Conservation (phyloP, 2,329 filamentous ascomycete species). For the Monascus ruber region DNA sequence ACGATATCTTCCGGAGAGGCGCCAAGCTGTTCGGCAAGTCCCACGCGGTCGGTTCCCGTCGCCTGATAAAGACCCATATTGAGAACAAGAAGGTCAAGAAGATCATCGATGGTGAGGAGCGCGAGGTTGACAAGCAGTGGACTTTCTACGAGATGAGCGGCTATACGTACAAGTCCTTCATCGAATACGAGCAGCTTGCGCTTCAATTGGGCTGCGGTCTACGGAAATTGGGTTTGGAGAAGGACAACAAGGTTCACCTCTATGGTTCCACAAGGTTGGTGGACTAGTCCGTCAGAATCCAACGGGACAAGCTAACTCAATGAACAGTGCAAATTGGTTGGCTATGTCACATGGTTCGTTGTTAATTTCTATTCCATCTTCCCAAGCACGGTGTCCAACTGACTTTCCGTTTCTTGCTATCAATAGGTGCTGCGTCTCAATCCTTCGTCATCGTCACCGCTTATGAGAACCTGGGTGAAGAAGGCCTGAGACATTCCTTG, state of each 20-base stretch:
- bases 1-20: conserved; percentile 63
- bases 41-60: conserved; percentile 58
- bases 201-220: conserved; percentile 62
- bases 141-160: conserved; percentile 73
- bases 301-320: conserved; percentile 5
- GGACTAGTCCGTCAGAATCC: too few relatives aligned
- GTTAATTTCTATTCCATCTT: not conserved
- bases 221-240: conserved; percentile 59
- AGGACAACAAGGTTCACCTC: conserved; percentile 61
- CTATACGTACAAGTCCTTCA: conserved; percentile 67
- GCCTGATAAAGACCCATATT: conserved; percentile 63
- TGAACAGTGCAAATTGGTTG: conserved; percentile 64
- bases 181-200: conserved; percentile 62
- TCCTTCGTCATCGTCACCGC: conserved; percentile 87
- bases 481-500: conserved; percentile 76
- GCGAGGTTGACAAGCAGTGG: conserved; percentile 83
- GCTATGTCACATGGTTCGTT: conserved; percentile 58
- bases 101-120: conserved; percentile 67
- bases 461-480: conserved; percentile 81
- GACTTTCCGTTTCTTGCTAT: conserved; percentile 1
- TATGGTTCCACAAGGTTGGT: conserved; percentile 70
- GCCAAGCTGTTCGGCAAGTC: conserved; percentile 52
- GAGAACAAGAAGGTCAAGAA: conserved; percentile 83
- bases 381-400: too few relatives aligned
- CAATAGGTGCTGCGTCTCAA: conserved; percentile 57